Evolutionary conservation across 192 early-diverging fungal genomes (phyloP), one percentile per base, ranked within the genome.

Genomic region (Phycomyces nitens): DNA sequence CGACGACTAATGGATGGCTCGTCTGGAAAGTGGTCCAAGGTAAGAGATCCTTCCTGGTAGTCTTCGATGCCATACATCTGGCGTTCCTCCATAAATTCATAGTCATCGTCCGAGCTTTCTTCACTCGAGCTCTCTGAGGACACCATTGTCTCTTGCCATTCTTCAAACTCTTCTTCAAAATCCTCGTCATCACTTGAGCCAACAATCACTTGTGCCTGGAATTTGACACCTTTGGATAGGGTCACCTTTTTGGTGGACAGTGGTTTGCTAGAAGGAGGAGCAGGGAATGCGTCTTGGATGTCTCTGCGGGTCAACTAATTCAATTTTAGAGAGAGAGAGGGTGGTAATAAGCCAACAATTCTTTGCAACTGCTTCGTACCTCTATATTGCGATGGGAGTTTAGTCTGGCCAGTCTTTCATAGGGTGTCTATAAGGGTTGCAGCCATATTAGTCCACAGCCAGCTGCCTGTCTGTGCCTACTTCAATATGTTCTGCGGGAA

Each of bases 401-500:
- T 20, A 94, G 69, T 39, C 92, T 80, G 10, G 90, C 92, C 38
- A 94, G 64, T 20, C 89, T 79, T 69, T 94, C 92, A 70, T 79
- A 87, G 0, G 92, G 92, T 3, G 90, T 94, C 83, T 86, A 58
- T n/a, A n/a, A n/a, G n/a, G n/a, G n/a, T n/a, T n/a, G n/a, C n/a
- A n/a, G n/a, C n/a, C n/a, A n/a, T n/a, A n/a, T n/a, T 39, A 29
- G 38, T 20, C 10, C 14, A 53, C 14, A 14, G 21, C 51, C 15
- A 10, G 51, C 21, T n/a, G 14, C 10, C 8, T 20, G 51, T 20
- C 51, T 21, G 21, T 20, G 49, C 10, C 49, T 42, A 89, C 87
- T 74, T 94, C 92, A 40, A 94, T 86, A 62, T 94, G 92, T 66
- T 94, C 92, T 3, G 92, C 92, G 23, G 92, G 92, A 55, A 94